Evolutionary conservation across 2,329 filamentous ascomycete genomes (phyloP).

Genomic region (Ophiocordyceps camponoti-saundersi): DNA sequence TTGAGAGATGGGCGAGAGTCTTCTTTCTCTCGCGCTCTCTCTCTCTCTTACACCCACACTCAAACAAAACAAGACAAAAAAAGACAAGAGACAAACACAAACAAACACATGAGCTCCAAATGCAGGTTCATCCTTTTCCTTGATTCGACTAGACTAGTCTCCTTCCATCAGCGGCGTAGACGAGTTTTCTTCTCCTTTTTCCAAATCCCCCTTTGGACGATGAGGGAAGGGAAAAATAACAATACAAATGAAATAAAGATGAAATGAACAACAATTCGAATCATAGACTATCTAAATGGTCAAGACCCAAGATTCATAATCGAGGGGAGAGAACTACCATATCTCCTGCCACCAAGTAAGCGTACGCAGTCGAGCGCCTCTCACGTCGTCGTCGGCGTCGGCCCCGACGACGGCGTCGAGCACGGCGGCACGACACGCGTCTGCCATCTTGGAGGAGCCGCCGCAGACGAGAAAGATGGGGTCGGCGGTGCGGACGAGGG

Average conservation of each 20-base stretch:
- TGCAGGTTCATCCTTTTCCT: too few species aligned
- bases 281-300: too few species aligned
- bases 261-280: too few species aligned
- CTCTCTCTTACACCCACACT: not conserved
- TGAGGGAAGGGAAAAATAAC: too few species aligned
- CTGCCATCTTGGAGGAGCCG: constrained; percentile 40
- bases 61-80: not conserved
- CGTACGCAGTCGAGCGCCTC: constrained; percentile 18
- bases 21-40: not conserved
- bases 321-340: constrained; percentile 21
- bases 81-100: not conserved
- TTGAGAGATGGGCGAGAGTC: too few species aligned
- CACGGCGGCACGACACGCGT: constrained; percentile 33
- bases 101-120: not conserved
- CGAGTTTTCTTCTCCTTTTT: too few species aligned
- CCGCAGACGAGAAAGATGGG: constrained; percentile 38
- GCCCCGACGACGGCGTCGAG: constrained; percentile 28
- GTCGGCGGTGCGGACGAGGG: constrained; percentile 14
- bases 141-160: too few species aligned
- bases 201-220: too few species aligned
- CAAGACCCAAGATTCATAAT: too few species aligned
- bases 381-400: constrained; percentile 13
- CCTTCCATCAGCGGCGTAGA: too few species aligned
- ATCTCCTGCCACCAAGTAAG: constrained; percentile 41
- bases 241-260: too few species aligned